A percentile compares a stretch with the other conserved stretches of the same genome.
Conservation (phyloP, 2,329 filamentous ascomycete species). For the Cordyceps fumosorosea region DNA sequence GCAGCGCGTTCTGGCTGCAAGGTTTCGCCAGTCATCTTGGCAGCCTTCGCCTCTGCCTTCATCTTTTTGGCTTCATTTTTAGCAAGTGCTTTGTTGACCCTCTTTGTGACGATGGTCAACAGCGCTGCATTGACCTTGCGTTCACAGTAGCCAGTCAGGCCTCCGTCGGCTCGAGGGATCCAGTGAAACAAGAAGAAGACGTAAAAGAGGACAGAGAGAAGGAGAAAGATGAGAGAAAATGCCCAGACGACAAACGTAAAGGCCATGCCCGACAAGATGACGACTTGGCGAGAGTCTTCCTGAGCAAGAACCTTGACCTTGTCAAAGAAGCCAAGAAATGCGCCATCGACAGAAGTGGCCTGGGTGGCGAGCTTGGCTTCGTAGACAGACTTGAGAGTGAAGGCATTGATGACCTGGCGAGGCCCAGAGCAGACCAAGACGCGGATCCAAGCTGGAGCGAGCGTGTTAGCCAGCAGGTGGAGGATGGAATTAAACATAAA, state of each 20-base stretch:
- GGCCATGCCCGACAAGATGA: conserved; percentile 83
- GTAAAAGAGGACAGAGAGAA: conserved; percentile 73
- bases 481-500: not conserved
- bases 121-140: conserved; percentile 85
- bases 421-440: conserved; percentile 87
- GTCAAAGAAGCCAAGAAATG: conserved; percentile 70
- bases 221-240: conserved; percentile 67
- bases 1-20: conserved; percentile 47
- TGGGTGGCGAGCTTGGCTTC: conserved; percentile 60
- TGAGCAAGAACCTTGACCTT: conserved; percentile 71
- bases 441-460: conserved; percentile 66
- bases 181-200: conserved; percentile 88
- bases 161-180: conserved; percentile 75
- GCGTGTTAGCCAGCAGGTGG: conserved; percentile 13
- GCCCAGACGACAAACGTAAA: conserved; percentile 90
- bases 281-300: conserved; percentile 67
- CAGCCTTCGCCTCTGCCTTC: conserved; percentile 43
- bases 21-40: conserved; percentile 48
- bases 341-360: conserved; percentile 48
- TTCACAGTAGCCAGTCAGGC: conserved; percentile 77
- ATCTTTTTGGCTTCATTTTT: conserved; percentile 62
- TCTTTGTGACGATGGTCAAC: conserved; percentile 74
- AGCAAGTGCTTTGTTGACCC: conserved; percentile 81
- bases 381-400: conserved; percentile 83
- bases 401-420: conserved; percentile 81